phyloP scores from a whole-genome alignment of 768 basidiomycete genomes.

The Boletus rubropictus region DNA sequence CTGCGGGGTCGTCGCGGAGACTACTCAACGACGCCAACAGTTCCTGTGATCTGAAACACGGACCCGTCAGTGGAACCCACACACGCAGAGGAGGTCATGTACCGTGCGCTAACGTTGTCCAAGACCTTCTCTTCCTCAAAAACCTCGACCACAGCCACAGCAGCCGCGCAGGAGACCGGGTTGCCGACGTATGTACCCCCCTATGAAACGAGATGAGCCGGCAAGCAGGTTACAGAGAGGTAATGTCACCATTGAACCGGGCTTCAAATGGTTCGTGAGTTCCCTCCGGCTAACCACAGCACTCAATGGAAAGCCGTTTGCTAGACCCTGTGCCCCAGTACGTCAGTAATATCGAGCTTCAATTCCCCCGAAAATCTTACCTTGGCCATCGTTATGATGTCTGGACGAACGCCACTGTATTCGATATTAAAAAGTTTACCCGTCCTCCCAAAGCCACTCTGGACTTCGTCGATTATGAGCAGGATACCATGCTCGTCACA shows the following conservation, averaged over 20 bases:
- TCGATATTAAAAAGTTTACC: slow-evolving; percentile 80
- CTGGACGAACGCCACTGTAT: slow-evolving; percentile 79
- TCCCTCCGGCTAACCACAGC: slow-evolving; percentile 78
- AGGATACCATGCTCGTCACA: slow-evolving; percentile 86
- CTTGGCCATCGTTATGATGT: slow-evolving; percentile 88
- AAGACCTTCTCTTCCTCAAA: slow-evolving; percentile 79
- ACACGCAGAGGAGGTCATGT: slow-evolving; percentile 9
- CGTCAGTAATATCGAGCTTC: slow-evolving; percentile 4
- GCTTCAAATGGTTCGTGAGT: slow-evolving; percentile 68
- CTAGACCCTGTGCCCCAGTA: slow-evolving; percentile 50
- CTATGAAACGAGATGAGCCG: slow-evolving; percentile 31
- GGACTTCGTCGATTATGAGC: slow-evolving; percentile 82
- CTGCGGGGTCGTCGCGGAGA: slow-evolving; percentile 47
- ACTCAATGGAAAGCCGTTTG: slow-evolving; percentile 92
- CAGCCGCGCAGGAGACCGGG: slow-evolving; percentile 88
- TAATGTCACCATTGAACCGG: slow-evolving; percentile 67
- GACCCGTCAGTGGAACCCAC: neutral
- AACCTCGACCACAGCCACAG: slow-evolving; percentile 70
- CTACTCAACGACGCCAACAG: slow-evolving; percentile 56
- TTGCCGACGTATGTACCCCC: slow-evolving; percentile 93
- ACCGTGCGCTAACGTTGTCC: slow-evolving; percentile 73
- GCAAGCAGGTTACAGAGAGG: neutral
- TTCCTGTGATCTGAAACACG: slow-evolving; percentile 54
- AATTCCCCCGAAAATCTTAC: slow-evolving; percentile 29
- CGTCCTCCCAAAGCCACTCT: slow-evolving; percentile 85